Evolutionary conservation across 2,329 filamentous ascomycete genomes (phyloP), one percentile per base, ranked within the genome.

Genomic region (Pestalotiopsis sp.): DNA sequence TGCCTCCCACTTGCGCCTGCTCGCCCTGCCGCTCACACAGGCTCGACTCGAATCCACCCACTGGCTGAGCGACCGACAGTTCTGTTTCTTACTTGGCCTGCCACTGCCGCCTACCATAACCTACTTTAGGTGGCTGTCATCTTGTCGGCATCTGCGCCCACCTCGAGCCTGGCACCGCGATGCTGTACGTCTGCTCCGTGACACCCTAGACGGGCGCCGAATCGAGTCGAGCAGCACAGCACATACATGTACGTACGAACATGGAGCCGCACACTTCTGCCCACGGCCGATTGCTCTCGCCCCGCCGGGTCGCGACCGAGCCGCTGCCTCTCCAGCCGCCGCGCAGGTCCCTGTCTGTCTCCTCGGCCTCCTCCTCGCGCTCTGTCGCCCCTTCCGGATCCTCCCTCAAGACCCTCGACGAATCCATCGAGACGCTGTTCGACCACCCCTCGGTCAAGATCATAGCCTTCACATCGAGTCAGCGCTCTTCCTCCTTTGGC

Each of bases 391-490:
- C 17, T 38, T 61, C 3, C 38, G 39, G 17, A n/a, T 17, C 17
- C 17, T 38, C 35, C 58, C 40, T 65, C 4, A 58, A 44, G 22
- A 30, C 20, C 14, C 35, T 61, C 55, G 76, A 77, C 60, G 78
- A 79, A 10, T 72, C 81, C 6, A 84, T 92, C 72, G 91, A 93
- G 77, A 92, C 89, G 1, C 85, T 97, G 4, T 96, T 92, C 76
- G 89, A 87, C 67, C 92, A 94, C 73, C 87, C 91, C 0, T 88
- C 87, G 57, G 90, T 90, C 68, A 93, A 90, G 75, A 92, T 97
- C 70, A 81, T 87, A 56, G 79, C 86, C 14, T 88, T 88, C 71
- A 83, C 74, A n/a, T 73, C 76, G 13, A 75, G 68, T 61, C 73
- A 72, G 39, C 70, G 70, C 35, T 68, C 64, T 26, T 72, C 72